phyloP scores from a whole-genome alignment of 139 green algal species.

The Micractinium conductrix region DNA sequence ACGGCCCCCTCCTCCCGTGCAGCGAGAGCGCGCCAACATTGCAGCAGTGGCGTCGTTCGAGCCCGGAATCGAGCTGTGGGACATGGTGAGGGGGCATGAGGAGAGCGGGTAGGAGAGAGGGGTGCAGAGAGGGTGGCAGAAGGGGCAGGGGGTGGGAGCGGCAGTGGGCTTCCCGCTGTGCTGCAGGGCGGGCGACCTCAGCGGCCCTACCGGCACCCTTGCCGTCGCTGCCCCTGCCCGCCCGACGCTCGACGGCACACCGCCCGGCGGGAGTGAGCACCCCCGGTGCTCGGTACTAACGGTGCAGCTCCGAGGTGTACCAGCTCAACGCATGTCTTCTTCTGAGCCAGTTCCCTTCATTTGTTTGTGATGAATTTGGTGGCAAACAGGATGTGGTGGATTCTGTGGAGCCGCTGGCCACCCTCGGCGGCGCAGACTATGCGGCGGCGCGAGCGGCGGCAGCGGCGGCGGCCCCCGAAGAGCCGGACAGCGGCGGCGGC shows the following conservation, averaged over 20 bases:
- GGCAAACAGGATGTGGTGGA: neutral
- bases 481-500: neutral
- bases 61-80: constrained; percentile 97
- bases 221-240: too few species aligned
- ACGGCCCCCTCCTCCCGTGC: neutral
- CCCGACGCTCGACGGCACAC: too few species aligned
- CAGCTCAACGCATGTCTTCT: too few species aligned
- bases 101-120: constrained; percentile 40
- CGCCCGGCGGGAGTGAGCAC: too few species aligned
- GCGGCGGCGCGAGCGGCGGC: constrained; percentile 22
- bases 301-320: too few species aligned
- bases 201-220: too few species aligned
- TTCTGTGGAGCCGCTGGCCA: constrained; percentile 72
- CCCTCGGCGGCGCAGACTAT: constrained; percentile 78
- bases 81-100: constrained; percentile 93
- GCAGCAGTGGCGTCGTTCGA: constrained; percentile 90
- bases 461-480: constrained; percentile 17
- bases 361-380: too few species aligned
- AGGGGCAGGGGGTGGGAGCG: too few species aligned
- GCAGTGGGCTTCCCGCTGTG: too few species aligned
- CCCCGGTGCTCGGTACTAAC: too few species aligned
- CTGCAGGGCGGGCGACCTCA: too few species aligned
- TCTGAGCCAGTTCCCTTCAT: too few species aligned
- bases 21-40: constrained; percentile 68
- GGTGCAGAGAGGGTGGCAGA: neutral